phyloP scores from a whole-genome alignment of 2,329 filamentous ascomycete species.

The Nannizzia gypsea region DNA sequence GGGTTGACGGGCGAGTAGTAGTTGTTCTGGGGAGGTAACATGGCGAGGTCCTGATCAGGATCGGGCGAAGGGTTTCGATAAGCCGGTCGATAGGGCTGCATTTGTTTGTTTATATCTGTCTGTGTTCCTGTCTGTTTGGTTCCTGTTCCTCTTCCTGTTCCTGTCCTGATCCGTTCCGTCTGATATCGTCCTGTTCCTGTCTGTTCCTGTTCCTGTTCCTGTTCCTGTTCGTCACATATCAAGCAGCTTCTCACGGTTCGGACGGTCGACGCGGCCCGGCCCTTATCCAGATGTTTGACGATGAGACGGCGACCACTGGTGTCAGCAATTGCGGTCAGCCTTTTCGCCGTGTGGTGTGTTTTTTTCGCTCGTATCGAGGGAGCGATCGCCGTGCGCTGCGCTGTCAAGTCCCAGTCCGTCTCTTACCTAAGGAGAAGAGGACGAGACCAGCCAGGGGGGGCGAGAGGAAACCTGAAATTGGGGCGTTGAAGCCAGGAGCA shows the following conservation, averaged over 20 bases:
- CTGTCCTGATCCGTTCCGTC: background rate
- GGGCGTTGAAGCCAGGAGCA: too few relatives aligned
- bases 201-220: background rate
- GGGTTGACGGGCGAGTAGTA: conserved; percentile 1
- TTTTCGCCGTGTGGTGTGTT: too few relatives aligned
- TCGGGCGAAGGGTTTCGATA: background rate
- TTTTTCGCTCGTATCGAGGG: too few relatives aligned
- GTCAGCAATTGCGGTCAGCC: too few relatives aligned
- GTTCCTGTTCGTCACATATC: background rate
- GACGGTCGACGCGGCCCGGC: background rate
- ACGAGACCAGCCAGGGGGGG: too few relatives aligned
- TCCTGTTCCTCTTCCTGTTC: background rate
- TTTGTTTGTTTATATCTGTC: too few relatives aligned
- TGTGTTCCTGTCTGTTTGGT: background rate
- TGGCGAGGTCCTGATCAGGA: background rate
- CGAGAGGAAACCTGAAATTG: too few relatives aligned
- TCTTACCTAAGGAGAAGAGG: too few relatives aligned
- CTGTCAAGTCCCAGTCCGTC: too few relatives aligned
- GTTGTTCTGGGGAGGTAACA: background rate
- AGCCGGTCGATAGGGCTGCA: background rate
- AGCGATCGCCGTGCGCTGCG: too few relatives aligned
- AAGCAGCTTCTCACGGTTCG: background rate
- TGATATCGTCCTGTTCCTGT: background rate
- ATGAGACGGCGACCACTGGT: background rate
- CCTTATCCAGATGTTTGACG: background rate